Evolutionary conservation across 805 yeast genomes (phyloP).

Genomic region (Candida odintsovae): DNA sequence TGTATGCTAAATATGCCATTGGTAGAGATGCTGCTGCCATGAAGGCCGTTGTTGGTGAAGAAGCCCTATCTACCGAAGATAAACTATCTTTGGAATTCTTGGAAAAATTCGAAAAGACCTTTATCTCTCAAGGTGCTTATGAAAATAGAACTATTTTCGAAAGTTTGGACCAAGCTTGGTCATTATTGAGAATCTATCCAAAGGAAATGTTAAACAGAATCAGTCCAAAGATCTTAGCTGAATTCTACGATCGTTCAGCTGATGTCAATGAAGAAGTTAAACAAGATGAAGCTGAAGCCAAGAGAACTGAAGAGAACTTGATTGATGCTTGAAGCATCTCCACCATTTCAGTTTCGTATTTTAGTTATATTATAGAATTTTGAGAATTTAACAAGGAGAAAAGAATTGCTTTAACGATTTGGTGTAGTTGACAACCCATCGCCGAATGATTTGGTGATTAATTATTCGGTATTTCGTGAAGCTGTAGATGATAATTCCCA

Average conservation of each 20-base stretch:
- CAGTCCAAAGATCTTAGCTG: constrained; percentile 92
- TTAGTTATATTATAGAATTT: background rate
- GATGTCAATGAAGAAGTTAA: constrained; percentile 46
- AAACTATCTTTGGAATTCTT: constrained; percentile 94
- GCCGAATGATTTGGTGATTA: too few species aligned
- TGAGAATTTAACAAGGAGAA: background rate
- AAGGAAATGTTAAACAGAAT: constrained; percentile 98
- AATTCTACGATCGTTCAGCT: constrained; percentile 89
- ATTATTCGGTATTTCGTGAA: too few species aligned
- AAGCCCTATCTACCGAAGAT: constrained; percentile 96
- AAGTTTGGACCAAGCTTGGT: constrained; percentile 97
- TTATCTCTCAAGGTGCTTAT: constrained; percentile 94
- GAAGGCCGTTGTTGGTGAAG: constrained; percentile 69
- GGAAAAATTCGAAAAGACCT: constrained; percentile 95
- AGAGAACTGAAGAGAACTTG: constrained; percentile 28
- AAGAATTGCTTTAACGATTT: background rate
- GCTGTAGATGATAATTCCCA: too few species aligned
- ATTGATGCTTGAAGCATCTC: constrained; percentile 28
- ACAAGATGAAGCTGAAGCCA: constrained; percentile 35
- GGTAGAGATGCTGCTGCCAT: constrained; percentile 38
- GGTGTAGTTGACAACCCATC: background rate
- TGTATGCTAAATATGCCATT: constrained; percentile 98
- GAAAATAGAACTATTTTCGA: constrained; percentile 94
- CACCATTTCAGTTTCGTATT: background rate
- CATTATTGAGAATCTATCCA: constrained; percentile 95